phyloP scores from a whole-genome alignment of 2,329 filamentous ascomycete genomes.

The Pseudocercospora fijiensis region DNA sequence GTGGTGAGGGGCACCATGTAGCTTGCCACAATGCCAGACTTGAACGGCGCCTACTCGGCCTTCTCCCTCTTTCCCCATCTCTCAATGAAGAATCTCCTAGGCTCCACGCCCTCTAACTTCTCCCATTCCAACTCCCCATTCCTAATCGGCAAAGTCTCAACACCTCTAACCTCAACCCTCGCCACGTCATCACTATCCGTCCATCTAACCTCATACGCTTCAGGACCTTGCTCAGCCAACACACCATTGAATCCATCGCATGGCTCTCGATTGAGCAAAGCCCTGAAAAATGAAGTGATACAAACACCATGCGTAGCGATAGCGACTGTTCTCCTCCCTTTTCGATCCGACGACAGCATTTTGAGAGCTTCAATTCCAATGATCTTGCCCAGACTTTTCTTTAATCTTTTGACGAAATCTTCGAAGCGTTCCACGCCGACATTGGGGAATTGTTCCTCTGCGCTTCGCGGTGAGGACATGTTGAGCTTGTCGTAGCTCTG shows the following conservation, averaged over 20 bases:
- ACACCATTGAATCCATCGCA: not conserved
- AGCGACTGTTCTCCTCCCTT: not conserved
- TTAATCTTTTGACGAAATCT: not conserved
- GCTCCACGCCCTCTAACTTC: not conserved
- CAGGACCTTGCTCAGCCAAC: not conserved
- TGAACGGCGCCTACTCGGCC: not conserved
- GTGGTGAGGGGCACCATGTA: no score
- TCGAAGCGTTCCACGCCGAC: not conserved
- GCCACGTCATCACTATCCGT: not conserved
- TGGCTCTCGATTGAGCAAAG: not conserved
- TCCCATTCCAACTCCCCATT: not conserved
- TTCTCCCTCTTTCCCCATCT: not conserved
- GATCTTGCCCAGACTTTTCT: not conserved
- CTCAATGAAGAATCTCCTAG: not conserved
- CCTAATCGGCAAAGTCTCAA: not conserved
- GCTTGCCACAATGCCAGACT: not conserved
- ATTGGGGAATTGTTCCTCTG: not conserved
- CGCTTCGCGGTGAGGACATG: not conserved
- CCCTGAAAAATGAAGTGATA: not conserved
- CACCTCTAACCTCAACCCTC: not conserved
- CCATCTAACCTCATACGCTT: not conserved
- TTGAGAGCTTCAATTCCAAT: not conserved
- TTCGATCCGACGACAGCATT: not conserved
- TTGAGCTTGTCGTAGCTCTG: not conserved
- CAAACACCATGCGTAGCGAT: constrained; percentile 1